Percentiles rank a stretch among this genome's conserved stretches.
Conservation (phyloP, 1,139 yeast genomes). For the Blastobotrys apis region DNA sequence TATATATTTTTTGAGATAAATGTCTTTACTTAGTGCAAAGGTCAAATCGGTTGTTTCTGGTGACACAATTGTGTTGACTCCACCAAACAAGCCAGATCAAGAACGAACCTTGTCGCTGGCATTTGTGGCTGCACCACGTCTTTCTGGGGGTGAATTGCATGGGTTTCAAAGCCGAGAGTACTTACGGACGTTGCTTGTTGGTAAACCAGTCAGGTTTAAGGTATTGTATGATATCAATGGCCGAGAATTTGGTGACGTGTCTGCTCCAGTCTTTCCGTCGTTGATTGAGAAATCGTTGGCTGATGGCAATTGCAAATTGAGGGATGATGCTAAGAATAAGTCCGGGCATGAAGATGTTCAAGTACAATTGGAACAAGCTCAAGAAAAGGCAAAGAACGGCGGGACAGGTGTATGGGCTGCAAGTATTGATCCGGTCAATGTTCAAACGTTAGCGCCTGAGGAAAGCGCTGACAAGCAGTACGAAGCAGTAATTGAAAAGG, state of each 20-base stretch:
- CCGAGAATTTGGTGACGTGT: conserved; percentile 69
- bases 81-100: conserved; percentile 41
- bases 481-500: conserved; percentile 65
- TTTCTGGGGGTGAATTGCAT: conserved; percentile 38
- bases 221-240: conserved; percentile 52
- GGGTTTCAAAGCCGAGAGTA: conserved; percentile 59
- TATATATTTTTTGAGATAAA: too few relatives aligned
- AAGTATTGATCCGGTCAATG: conserved; percentile 30
- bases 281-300: conserved; percentile 53
- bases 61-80: conserved; percentile 67
- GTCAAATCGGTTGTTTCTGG: conserved; percentile 72
- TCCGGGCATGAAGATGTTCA: conserved; percentile 40
- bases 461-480: conserved; percentile 38
- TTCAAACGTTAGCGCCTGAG: conserved; percentile 38
- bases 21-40: conserved; percentile 22
- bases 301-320: conserved; percentile 59
- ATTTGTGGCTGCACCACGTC: conserved; percentile 53
- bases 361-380: conserved; percentile 40
- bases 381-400: conserved; percentile 49
- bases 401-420: conserved; percentile 54
- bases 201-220: conserved; percentile 60
- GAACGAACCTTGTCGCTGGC: conserved; percentile 65
- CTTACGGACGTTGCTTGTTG: conserved; percentile 60
- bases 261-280: conserved; percentile 60
- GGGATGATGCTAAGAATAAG: conserved; percentile 46